Evolutionary conservation across 106 monocot species (phyloP), one percentile per base, ranked within the genome.

Genomic region (Xerophyta viscosa): DNA sequence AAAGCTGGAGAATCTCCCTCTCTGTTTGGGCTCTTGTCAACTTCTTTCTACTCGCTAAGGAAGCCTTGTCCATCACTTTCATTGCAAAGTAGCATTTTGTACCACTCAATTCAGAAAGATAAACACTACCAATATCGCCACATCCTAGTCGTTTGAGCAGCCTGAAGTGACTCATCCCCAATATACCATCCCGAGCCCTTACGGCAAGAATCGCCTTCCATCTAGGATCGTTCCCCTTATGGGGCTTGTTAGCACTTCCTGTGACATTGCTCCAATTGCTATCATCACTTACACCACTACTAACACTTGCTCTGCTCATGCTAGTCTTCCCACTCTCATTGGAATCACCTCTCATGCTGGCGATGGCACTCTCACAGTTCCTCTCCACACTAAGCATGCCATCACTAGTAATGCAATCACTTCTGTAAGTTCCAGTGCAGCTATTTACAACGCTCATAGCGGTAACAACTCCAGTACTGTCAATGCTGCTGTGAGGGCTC

Each of bases 61-160:
- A 88, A 22, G 84, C 94, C 66, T 94, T 88, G 52, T 88, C 88
- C 94, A 88, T 94, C 27, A 94, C 94, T 53, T 94, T 94, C 94
- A 94, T 85, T 23, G 88, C 94, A 77, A 88, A 94, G 54, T 78
- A 81, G 63, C 94, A 88, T 50, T 81, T 74, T 0, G 94, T 94
- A 4, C 88, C 84, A 68, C 81, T 81, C 45, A 94, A 62, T 27
- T 94, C 88, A 3, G 88, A 88, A 15, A 94, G 56, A 58, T 94
- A 88, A 37, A 91, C 91, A 65, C 78, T 85, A 8, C 91, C 91
- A 47, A 91, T 91, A 31, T 91, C 91, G 20, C 92, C 92, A 24
- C 87, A 87, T 27, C 92, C 92, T 24, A 92, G 83, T 17, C 87
- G 69, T 50, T 77, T 87, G 8, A 92, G 71, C 48, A 92, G 45